Evolutionary conservation across 352 stramenopile species (phyloP).

Genomic region (Globisporangium mamillatum): DNA sequence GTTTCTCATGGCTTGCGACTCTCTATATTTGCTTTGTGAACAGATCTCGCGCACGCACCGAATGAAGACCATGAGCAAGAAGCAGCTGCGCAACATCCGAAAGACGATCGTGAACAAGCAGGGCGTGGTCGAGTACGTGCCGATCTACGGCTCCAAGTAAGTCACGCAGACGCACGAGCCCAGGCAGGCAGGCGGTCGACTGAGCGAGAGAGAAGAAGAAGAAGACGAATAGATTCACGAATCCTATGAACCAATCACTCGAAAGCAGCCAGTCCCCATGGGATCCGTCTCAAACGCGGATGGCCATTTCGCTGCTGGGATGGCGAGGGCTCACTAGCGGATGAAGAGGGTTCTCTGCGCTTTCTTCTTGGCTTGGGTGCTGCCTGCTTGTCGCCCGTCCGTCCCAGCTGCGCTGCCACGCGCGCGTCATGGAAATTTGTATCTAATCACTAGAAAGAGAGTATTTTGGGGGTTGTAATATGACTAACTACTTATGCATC

Average conservation of each 20-base stretch:
- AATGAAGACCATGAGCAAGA: slow-evolving; percentile 92
- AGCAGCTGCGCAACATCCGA: slow-evolving; percentile 89
- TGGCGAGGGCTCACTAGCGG: no score
- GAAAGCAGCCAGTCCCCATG: neutral
- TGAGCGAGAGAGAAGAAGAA: neutral
- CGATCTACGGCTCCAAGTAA: slow-evolving; percentile 79
- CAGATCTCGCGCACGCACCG: slow-evolving; percentile 85
- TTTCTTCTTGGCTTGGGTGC: no score
- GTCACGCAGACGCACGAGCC: neutral
- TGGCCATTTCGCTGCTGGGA: neutral
- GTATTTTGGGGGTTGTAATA: neutral
- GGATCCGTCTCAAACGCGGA: no score
- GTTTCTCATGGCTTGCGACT: slow-evolving; percentile 6
- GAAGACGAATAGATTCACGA: no score
- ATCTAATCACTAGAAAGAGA: neutral
- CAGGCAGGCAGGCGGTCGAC: neutral
- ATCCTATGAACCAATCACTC: no score
- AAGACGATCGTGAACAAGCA: slow-evolving; percentile 92
- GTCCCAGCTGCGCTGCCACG: no score
- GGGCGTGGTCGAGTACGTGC: slow-evolving; percentile 87
- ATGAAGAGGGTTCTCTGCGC: no score
- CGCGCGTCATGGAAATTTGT: neutral
- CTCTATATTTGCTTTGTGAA: neutral
- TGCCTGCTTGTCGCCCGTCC: no score
- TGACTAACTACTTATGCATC: slow-evolving; percentile 1